phyloP scores from a whole-genome alignment of 228 moss, liverwort and hornwort genomes.

The Sphagnum magellanicum region DNA sequence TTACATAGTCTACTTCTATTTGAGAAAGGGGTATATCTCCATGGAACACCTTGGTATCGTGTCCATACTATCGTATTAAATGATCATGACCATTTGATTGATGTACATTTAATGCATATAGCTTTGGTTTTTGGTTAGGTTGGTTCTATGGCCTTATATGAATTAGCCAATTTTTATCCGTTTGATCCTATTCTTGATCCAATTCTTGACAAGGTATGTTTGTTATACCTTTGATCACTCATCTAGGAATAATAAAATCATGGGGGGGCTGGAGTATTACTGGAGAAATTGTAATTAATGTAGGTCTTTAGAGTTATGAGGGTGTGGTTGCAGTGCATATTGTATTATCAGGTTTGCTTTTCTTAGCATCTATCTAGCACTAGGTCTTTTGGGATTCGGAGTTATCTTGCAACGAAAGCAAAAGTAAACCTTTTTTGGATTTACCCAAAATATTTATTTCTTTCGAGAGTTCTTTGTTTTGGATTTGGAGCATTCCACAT shows the following conservation, averaged over 20 bases:
- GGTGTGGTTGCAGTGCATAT: too few relatives aligned
- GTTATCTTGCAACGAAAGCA: too few relatives aligned
- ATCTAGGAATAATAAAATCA: conserved; percentile 2
- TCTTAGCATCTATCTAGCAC: too few relatives aligned
- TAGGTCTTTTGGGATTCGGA: too few relatives aligned
- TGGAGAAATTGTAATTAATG: neutral
- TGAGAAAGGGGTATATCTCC: neutral
- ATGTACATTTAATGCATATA: conserved; percentile 11
- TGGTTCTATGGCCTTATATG: conserved; percentile 10
- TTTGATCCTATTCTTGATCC: neutral
- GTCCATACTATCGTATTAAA: conserved; percentile 11
- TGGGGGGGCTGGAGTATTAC: conserved; percentile 1
- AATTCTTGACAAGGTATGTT: neutral
- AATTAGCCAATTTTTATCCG: neutral
- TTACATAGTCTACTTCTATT: neutral
- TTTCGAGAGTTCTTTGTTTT: neutral
- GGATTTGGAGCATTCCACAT: conserved; percentile 2
- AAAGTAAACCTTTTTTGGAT: too few relatives aligned
- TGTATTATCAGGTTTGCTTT: too few relatives aligned
- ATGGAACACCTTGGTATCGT: conserved; percentile 4
- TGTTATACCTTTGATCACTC: neutral
- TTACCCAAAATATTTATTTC: neutral
- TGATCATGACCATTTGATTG: conserved; percentile 13
- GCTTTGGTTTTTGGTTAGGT: neutral
- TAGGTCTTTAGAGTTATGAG: neutral